Evolutionary conservation across 352 stramenopile genomes (phyloP).

Genomic region (Phytophthora constricta): DNA sequence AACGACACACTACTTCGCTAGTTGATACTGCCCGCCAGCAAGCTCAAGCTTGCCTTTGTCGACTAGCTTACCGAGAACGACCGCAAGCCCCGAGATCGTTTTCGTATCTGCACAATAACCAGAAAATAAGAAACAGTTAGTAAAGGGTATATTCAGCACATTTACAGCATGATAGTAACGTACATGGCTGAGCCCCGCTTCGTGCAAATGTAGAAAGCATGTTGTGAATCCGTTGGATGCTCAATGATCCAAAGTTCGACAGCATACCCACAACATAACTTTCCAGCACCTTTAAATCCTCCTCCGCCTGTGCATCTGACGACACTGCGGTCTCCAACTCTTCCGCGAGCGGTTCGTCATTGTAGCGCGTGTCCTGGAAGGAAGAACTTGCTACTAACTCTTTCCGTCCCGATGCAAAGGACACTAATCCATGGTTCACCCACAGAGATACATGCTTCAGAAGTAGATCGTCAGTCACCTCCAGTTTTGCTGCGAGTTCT

Average conservation of each 20-base stretch:
- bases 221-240: slow-evolving; percentile 94
- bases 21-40: slow-evolving; percentile 72
- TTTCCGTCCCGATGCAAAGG: slow-evolving; percentile 48
- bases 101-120: slow-evolving; percentile 71
- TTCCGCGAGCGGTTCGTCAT: slow-evolving; percentile 50
- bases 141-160: not conserved
- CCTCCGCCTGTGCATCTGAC: slow-evolving; percentile 88
- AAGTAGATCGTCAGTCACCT: slow-evolving; percentile 66
- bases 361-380: slow-evolving; percentile 54
- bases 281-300: slow-evolving; percentile 93
- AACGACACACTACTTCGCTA: slow-evolving; percentile 56
- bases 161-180: slow-evolving; percentile 16
- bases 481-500: slow-evolving; percentile 62
- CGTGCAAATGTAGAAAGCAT: slow-evolving; percentile 92
- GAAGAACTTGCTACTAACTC: slow-evolving; percentile 49
- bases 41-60: slow-evolving; percentile 73
- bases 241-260: slow-evolving; percentile 92
- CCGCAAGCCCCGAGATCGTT: slow-evolving; percentile 78
- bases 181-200: slow-evolving; percentile 79
- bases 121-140: slow-evolving; percentile 2
- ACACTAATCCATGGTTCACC: slow-evolving; percentile 74
- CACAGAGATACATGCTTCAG: slow-evolving; percentile 70
- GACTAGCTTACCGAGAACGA: slow-evolving; percentile 75
- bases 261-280: slow-evolving; percentile 97
- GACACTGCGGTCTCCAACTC: slow-evolving; percentile 88